phyloP scores from a whole-genome alignment of 2,329 filamentous ascomycete species.

The Fusarium sp. region DNA sequence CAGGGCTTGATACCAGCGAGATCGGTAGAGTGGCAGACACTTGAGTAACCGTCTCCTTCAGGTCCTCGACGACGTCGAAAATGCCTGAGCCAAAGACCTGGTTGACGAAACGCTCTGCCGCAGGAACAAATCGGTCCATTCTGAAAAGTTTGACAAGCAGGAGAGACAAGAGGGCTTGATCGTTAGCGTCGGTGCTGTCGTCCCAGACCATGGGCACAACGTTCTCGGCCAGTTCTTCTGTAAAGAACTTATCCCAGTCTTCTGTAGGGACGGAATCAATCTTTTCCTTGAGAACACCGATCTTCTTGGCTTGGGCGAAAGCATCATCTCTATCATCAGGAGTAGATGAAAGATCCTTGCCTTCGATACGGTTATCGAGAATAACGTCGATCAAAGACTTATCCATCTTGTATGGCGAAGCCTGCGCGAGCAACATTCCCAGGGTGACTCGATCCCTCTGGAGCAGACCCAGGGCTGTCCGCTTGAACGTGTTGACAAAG shows the following conservation, averaged over 20 bases:
- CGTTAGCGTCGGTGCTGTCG: conserved; percentile 69
- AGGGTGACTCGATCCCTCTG: conserved; percentile 96
- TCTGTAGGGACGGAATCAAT: conserved; percentile 71
- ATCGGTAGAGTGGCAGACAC: conserved; percentile 88
- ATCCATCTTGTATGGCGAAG: conserved; percentile 96
- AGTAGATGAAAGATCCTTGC: conserved; percentile 81
- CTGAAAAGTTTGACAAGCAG: conserved; percentile 94
- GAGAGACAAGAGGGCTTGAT: conserved; percentile 84
- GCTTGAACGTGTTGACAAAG: conserved; percentile 90
- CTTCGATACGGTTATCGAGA: conserved; percentile 80
- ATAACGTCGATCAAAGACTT: conserved; percentile 88
- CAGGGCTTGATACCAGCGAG: conserved; percentile 91
- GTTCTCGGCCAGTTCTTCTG: conserved; percentile 87
- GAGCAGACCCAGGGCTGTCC: conserved; percentile 91
- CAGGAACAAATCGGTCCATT: conserved; percentile 93
- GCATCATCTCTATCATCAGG: conserved; percentile 73
- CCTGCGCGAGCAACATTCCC: conserved; percentile 94
- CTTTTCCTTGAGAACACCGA: conserved; percentile 79
- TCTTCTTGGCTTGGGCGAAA: conserved; percentile 74
- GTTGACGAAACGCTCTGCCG: conserved; percentile 89
- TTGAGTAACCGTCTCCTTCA: conserved; percentile 85
- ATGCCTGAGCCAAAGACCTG: conserved; percentile 86
- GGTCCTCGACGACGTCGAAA: conserved; percentile 86
- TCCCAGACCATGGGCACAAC: conserved; percentile 83
- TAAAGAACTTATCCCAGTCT: conserved; percentile 85